phyloP scores from a whole-genome alignment of 805 yeast species.

The Cyberlindnera suaveolens region DNA sequence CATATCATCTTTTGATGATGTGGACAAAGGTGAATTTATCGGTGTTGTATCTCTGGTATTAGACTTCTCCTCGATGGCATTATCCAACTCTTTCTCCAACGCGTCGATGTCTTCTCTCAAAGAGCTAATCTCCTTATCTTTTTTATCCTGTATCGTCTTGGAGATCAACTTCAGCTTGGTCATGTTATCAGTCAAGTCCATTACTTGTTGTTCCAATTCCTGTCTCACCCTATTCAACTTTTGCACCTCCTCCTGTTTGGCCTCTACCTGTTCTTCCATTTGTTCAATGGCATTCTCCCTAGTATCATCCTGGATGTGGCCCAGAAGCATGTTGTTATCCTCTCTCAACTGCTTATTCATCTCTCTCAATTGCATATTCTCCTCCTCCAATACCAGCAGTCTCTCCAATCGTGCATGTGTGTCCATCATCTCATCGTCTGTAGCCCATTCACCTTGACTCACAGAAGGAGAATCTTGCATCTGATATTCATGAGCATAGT shows the following conservation, averaged over 20 bases:
- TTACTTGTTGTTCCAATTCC: constrained; percentile 8
- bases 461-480: constrained; percentile 11
- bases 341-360: constrained; percentile 8
- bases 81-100: constrained; percentile 1
- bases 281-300: neutral
- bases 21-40: constrained; percentile 5
- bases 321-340: constrained; percentile 6
- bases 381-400: constrained; percentile 4
- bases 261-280: neutral
- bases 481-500: neutral
- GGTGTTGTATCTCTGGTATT: constrained; percentile 6
- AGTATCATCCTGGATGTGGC: constrained; percentile 1
- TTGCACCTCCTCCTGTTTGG: constrained; percentile 1
- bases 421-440: neutral
- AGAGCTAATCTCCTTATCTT: constrained; percentile 7
- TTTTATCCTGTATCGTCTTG: constrained; percentile 10
- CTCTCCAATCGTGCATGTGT: constrained; percentile 8
- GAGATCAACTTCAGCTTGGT: constrained; percentile 10
- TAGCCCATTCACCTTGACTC: constrained; percentile 10
- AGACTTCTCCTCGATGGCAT: neutral
- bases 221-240: constrained; percentile 1
- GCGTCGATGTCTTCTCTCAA: constrained; percentile 8
- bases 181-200: constrained; percentile 6
- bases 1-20: neutral
- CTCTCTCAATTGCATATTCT: constrained; percentile 8